Percentiles rank a stretch among this genome's conserved stretches.
Conservation (phyloP, 306 rosid species). For the Abrus precatorius region DNA sequence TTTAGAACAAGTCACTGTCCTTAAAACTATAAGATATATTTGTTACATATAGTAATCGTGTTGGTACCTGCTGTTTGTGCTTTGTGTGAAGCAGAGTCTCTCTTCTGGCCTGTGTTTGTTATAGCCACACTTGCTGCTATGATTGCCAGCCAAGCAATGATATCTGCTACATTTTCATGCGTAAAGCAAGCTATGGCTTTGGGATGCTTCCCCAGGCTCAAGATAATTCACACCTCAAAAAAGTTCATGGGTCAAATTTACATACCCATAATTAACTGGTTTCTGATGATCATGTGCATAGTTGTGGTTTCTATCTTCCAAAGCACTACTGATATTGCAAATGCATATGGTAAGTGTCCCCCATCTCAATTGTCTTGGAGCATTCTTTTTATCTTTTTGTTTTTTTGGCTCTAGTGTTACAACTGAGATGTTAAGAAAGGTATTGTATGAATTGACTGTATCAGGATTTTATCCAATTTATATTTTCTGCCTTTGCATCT, state of each 20-base stretch:
- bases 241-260: slow-evolving; percentile 93
- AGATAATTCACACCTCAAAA: slow-evolving; percentile 94
- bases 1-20: not conserved
- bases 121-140: slow-evolving; percentile 94
- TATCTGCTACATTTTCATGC: slow-evolving; percentile 97
- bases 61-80: slow-evolving; percentile 37
- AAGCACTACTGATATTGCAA: slow-evolving; percentile 93
- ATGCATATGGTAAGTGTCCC: slow-evolving; percentile 84
- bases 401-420: slow-evolving; percentile 10
- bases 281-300: slow-evolving; percentile 93
- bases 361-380: slow-evolving; percentile 33
- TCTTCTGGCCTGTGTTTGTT: slow-evolving; percentile 96
- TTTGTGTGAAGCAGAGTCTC: slow-evolving; percentile 66
- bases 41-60: slow-evolving; percentile 23
- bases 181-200: slow-evolving; percentile 98
- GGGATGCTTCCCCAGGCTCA: slow-evolving; percentile 97
- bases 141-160: slow-evolving; percentile 99
- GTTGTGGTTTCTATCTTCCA: slow-evolving; percentile 80
- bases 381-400: not conserved
- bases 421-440: not conserved
- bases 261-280: slow-evolving; percentile 91
- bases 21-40: slow-evolving; percentile 37
- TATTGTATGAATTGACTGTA: not conserved
- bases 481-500: slow-evolving; percentile 22
- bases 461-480: slow-evolving; percentile 15